Base-by-base conservation (phyloP, 805 yeast genomes). In the Metschnikowia lachancei region DNA sequence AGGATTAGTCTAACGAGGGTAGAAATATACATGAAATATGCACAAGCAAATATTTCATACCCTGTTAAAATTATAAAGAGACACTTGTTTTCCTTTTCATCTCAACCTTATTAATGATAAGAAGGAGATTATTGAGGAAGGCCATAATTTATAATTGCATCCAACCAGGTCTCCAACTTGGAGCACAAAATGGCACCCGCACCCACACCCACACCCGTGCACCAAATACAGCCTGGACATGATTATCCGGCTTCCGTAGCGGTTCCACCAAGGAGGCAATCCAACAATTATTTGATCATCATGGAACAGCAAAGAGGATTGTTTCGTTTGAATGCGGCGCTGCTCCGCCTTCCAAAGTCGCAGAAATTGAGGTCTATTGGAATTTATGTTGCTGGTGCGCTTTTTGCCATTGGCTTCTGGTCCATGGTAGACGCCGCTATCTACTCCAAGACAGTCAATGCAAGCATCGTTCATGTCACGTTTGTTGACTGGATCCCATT, bases 401-500 rank as follows among this genome's bases (percentile, higher is more conserved):
- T 86, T 24, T 92, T 86, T 56, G 86, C 97, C 33, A 64, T 85
- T 45, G 98, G 96, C 7, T 83, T 92, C 62, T 92, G 97, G 95
- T 70, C 84, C 17, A 80, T 92, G 66, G 66, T 94, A 16, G 98
- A 92, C 66, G 88, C 96, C 0, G 90, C 95, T 1, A 77, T 94
- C 30, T 92, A 81, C 66, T 85, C 95, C 36, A 83, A 81, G 53
- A 85, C 89, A 14, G 84, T 83, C 39, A 92, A 92, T 70, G 96
- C 90, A 0, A 85, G 96, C 0, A 73, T 74, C 36, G 88, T 90
- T 6, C 97, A 92, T 63, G 88, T 94, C 24, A 82, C 92, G 4
- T 87, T 92, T 61, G 84, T 88, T 34, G 99, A 92, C 68, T 92
- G 99, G 99, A 81, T 94, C 42, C 99, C 99, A 3, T 82, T 87